These are phyloP conservation scores for Benincasa hispida DNA, from an alignment of 306 rosid genomes.

Conservation along the genomic window DNA sequence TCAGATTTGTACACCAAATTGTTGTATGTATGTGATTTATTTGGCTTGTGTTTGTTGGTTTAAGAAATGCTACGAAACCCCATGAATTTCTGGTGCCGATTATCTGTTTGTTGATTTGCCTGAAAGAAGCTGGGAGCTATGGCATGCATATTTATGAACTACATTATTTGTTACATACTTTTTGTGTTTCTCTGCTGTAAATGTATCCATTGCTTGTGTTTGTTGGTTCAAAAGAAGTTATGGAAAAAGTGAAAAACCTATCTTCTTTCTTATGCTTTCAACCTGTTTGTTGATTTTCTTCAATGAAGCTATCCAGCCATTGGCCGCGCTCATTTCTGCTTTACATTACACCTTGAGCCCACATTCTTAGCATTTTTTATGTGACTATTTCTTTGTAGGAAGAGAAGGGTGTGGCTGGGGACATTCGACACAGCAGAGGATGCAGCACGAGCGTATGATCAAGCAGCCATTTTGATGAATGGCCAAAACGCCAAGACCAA, in stretches of 20 bases:
- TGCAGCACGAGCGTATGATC: conserved; percentile 95
- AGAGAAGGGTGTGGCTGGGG: conserved; percentile 97
- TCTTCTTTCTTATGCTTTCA: neutral
- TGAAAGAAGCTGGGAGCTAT: neutral
- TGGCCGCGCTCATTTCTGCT: neutral
- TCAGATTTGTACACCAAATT: neutral
- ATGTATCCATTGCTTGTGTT: neutral
- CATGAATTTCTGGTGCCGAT: neutral
- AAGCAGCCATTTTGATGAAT: conserved; percentile 86
- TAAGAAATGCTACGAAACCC: neutral
- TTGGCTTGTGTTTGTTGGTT: neutral
- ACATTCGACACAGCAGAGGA: conserved; percentile 98
- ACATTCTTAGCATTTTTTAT: neutral
- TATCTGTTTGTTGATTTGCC: neutral
- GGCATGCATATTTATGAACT: neutral
- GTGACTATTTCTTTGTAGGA: conserved; percentile 23
- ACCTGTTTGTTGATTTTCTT: neutral
- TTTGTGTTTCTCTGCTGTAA: conserved; percentile 1
- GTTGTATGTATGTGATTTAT: neutral
- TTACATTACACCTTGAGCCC: neutral
- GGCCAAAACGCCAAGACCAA: conserved; percentile 95
- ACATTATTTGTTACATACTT: neutral
- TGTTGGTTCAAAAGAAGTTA: neutral
- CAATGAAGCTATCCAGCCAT: neutral
- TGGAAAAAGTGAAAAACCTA: neutral